Evolutionary conservation across 2,329 filamentous ascomycete species (phyloP).

Genomic region (Colletotrichum acutatum): DNA sequence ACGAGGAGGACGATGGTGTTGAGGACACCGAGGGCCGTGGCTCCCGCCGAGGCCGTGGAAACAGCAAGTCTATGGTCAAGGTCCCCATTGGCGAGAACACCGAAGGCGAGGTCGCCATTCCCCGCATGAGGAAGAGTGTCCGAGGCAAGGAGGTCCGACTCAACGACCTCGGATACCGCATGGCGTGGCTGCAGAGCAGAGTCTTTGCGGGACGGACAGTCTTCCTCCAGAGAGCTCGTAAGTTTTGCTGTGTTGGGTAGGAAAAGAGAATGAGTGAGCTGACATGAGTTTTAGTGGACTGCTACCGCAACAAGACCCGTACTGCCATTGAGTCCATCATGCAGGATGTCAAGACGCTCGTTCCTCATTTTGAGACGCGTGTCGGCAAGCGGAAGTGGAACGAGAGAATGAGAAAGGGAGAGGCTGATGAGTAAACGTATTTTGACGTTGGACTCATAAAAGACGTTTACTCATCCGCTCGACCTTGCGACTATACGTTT

Average conservation of each 20-base stretch:
- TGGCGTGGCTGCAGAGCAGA: constrained; percentile 96
- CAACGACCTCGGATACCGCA: constrained; percentile 92
- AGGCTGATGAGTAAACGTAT: constrained; percentile 40
- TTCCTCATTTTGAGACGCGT: constrained; percentile 89
- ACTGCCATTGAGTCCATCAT: constrained; percentile 81
- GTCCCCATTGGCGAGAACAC: constrained; percentile 76
- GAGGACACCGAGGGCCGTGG: constrained; percentile 62
- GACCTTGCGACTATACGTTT: constrained; percentile 6
- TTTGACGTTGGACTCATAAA: neutral
- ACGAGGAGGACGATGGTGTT: constrained; percentile 68
- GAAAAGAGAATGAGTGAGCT: neutral
- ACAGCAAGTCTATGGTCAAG: constrained; percentile 60
- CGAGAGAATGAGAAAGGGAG: constrained; percentile 60
- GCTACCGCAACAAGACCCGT: constrained; percentile 92
- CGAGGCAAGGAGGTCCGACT: constrained; percentile 87
- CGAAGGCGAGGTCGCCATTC: constrained; percentile 79
- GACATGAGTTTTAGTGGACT: constrained; percentile 76
- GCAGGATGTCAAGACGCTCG: constrained; percentile 78
- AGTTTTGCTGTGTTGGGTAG: constrained; percentile 55
- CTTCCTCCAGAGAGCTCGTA: constrained; percentile 91
- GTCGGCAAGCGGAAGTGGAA: constrained; percentile 83
- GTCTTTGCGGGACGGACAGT: constrained; percentile 88
- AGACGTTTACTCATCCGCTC: neutral
- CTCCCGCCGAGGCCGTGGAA: constrained; percentile 47
- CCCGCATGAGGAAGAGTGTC: constrained; percentile 75